Percentiles rank a stretch among this genome's conserved stretches.
phyloP scores from a whole-genome alignment of 2,329 filamentous ascomycete genomes.

The Colletotrichum karsti region DNA sequence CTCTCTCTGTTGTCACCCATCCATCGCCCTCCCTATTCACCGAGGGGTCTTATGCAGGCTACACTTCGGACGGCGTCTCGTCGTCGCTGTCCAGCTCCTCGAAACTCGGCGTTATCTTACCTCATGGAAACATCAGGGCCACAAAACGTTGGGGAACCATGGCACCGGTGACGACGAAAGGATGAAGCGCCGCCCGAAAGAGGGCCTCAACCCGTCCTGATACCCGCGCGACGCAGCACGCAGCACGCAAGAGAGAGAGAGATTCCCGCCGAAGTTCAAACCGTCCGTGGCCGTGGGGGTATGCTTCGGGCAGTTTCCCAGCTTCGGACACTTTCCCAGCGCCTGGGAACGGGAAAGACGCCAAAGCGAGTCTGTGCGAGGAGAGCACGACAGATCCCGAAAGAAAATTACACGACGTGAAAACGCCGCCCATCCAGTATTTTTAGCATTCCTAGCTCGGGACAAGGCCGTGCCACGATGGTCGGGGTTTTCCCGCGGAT shows the following conservation, averaged over 20 bases:
- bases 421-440: neutral
- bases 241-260: neutral
- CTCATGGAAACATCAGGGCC: neutral
- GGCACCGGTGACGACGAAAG: conserved; percentile 14
- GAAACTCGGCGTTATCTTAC: conserved; percentile 5
- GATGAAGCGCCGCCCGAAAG: neutral
- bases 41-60: conserved; percentile 9
- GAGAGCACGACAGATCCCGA: no score
- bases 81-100: neutral
- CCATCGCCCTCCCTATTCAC: neutral
- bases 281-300: conserved; percentile 22
- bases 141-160: neutral
- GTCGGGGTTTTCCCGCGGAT: neutral
- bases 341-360: neutral
- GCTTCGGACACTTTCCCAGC: neutral
- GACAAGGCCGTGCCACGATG: conserved; percentile 8
- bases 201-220: neutral
- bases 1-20: neutral
- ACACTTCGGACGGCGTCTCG: conserved; percentile 23
- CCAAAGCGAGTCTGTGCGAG: conserved; percentile 12
- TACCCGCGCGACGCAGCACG: conserved; percentile 12
- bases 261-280: conserved; percentile 18
- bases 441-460: neutral
- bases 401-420: neutral
- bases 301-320: neutral